Evolutionary conservation across 768 basidiomycete genomes (phyloP).

Genomic region (Phlebiopsis flavidoalba): DNA sequence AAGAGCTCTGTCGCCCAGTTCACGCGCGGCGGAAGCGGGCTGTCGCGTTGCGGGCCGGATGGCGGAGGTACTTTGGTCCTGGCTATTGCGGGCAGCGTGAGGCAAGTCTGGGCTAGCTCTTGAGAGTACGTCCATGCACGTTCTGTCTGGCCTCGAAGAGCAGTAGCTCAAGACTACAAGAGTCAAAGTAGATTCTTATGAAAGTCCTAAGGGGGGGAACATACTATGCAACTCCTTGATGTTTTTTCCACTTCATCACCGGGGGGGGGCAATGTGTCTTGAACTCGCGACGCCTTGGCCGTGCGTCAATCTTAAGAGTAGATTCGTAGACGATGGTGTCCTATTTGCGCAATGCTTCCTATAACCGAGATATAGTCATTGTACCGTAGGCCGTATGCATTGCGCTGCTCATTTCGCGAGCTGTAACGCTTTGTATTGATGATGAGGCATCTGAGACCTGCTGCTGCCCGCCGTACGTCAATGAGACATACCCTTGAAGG

Average conservation of each 20-base stretch:
- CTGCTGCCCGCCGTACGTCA: background rate
- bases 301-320: constrained; percentile 76
- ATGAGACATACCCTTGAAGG: constrained; percentile 36
- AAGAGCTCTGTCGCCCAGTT: constrained; percentile 75
- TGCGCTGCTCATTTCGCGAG: constrained; percentile 86
- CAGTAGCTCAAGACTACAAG: constrained; percentile 67
- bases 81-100: constrained; percentile 46
- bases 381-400: constrained; percentile 85
- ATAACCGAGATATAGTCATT: constrained; percentile 85
- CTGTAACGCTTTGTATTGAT: constrained; percentile 54
- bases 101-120: constrained; percentile 55
- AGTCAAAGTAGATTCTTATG: constrained; percentile 5
- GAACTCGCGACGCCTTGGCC: constrained; percentile 88
- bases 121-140: constrained; percentile 90
- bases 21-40: constrained; percentile 73
- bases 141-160: constrained; percentile 89
- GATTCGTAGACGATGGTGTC: constrained; percentile 85
- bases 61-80: constrained; percentile 45
- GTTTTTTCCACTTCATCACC: constrained; percentile 56
- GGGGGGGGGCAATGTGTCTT: constrained; percentile 77
- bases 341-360: constrained; percentile 90
- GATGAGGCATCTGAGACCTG: constrained; percentile 4
- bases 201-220: constrained; percentile 23
- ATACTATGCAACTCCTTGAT: constrained; percentile 85
- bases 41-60: constrained; percentile 71